A percentile compares a stretch with the other conserved stretches of the same genome.
Conservation (phyloP, 2,329 filamentous ascomycete species). For the Microdochium bolleyi region DNA sequence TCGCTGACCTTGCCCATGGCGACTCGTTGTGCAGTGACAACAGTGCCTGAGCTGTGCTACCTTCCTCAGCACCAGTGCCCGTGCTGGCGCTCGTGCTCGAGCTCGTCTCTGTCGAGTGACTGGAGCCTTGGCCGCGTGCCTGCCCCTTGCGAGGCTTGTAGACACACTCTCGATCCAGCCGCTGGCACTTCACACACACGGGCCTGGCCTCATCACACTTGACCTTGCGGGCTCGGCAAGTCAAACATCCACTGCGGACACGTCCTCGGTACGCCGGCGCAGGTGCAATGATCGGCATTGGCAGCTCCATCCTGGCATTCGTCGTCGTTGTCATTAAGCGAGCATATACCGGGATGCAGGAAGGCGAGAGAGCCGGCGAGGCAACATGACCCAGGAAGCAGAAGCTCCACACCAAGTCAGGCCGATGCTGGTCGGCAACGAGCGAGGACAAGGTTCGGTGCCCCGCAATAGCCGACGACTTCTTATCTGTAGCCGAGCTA, state of each 20-base stretch:
- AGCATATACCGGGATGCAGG: not conserved
- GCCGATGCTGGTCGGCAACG: too few relatives aligned
- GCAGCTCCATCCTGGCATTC: not conserved
- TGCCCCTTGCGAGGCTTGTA: conserved; percentile 6
- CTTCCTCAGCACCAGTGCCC: not conserved
- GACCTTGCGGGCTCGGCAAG: conserved; percentile 7
- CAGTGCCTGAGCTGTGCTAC: not conserved
- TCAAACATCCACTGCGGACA: conserved; percentile 12
- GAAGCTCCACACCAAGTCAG: not conserved
- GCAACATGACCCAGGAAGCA: too few relatives aligned
- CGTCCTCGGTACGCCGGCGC: conserved; percentile 9
- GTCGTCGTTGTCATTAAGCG: not conserved
- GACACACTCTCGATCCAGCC: conserved; percentile 6
- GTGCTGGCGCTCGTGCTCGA: not conserved
- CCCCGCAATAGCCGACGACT: not conserved
- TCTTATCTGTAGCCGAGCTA: not conserved
- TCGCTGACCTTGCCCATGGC: too few relatives aligned
- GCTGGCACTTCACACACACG: conserved; percentile 7
- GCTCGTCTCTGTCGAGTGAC: not conserved
- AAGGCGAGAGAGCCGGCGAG: not conserved
- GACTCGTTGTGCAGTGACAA: not conserved
- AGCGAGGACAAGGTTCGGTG: not conserved
- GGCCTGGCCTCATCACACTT: conserved; percentile 7
- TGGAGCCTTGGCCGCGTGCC: not conserved
- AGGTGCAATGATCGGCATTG: not conserved